Percentiles rank a stretch among this genome's conserved stretches.
Conservation (phyloP, 768 basidiomycete genomes). For the Xerocomellus amylosporus region DNA sequence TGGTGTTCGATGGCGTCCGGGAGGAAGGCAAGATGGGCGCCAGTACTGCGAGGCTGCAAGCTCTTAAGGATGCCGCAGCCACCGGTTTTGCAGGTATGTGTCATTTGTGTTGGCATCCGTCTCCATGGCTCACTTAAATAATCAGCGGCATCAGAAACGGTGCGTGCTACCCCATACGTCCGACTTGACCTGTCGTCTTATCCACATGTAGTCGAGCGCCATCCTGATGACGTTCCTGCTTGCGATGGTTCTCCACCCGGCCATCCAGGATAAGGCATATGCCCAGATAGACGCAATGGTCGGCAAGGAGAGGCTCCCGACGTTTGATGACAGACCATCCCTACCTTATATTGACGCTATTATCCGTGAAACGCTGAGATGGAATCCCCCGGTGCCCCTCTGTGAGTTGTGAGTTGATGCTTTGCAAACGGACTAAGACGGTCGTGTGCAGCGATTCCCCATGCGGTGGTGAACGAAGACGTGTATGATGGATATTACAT, state of each 20-base stretch:
- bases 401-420: slow-evolving; percentile 9
- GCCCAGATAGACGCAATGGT: slow-evolving; percentile 17
- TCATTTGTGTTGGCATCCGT: not conserved
- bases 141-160: slow-evolving; percentile 16
- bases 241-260: slow-evolving; percentile 18
- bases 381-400: slow-evolving; percentile 13
- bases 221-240: slow-evolving; percentile 10
- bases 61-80: slow-evolving; percentile 16
- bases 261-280: slow-evolving; percentile 17
- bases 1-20: slow-evolving; percentile 18
- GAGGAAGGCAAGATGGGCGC: not conserved
- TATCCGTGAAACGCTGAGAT: slow-evolving; percentile 33
- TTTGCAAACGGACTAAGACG: not conserved
- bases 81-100: slow-evolving; percentile 14
- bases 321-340: slow-evolving; percentile 9
- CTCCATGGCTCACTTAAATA: not conserved
- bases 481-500: slow-evolving; percentile 19
- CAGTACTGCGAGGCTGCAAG: not conserved
- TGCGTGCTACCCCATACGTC: not conserved
- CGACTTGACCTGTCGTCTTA: not conserved
- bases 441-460: slow-evolving; percentile 13
- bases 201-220: slow-evolving; percentile 8
- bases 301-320: slow-evolving; percentile 21
- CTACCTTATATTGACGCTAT: slow-evolving; percentile 39
- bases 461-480: slow-evolving; percentile 11